Evolutionary conservation across 2,329 filamentous ascomycete genomes (phyloP).

Genomic region (Cadophora luteo-olivacea): DNA sequence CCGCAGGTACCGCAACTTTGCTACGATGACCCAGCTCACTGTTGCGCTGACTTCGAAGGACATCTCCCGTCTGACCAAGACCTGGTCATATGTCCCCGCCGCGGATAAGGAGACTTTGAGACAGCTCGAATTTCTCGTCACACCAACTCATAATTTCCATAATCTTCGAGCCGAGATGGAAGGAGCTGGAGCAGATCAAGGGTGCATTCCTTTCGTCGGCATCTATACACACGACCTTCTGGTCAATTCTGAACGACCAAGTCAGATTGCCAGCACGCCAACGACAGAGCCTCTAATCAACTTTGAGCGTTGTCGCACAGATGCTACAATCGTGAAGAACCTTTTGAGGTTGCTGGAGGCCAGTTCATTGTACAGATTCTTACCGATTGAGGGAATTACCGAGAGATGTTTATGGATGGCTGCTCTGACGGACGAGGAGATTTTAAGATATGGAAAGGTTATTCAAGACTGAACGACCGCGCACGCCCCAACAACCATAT

Average conservation of each 20-base stretch:
- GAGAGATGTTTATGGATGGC: slow-evolving; percentile 88
- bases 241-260: slow-evolving; percentile 80
- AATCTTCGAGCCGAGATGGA: slow-evolving; percentile 84
- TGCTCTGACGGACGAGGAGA: slow-evolving; percentile 77
- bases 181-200: slow-evolving; percentile 63
- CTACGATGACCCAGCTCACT: slow-evolving; percentile 81
- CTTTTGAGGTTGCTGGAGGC: slow-evolving; percentile 80
- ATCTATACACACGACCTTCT: slow-evolving; percentile 85
- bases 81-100: slow-evolving; percentile 73
- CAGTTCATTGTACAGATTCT: slow-evolving; percentile 75
- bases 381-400: slow-evolving; percentile 77
- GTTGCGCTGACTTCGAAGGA: slow-evolving; percentile 79
- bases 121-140: slow-evolving; percentile 75
- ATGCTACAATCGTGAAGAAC: slow-evolving; percentile 80
- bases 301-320: slow-evolving; percentile 81
- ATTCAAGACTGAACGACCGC: slow-evolving; percentile 40
- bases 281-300: slow-evolving; percentile 75
- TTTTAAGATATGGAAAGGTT: slow-evolving; percentile 53
- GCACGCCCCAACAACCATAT: slow-evolving; percentile 9
- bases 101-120: slow-evolving; percentile 69
- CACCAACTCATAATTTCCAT: slow-evolving; percentile 79
- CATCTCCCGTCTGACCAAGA: slow-evolving; percentile 69
- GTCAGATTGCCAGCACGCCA: slow-evolving; percentile 73
- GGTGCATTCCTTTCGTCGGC: slow-evolving; percentile 84
- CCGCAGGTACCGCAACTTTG: slow-evolving; percentile 79